phyloP scores from a whole-genome alignment of 1,139 yeast species.

The Yamadazyma mexicana region DNA sequence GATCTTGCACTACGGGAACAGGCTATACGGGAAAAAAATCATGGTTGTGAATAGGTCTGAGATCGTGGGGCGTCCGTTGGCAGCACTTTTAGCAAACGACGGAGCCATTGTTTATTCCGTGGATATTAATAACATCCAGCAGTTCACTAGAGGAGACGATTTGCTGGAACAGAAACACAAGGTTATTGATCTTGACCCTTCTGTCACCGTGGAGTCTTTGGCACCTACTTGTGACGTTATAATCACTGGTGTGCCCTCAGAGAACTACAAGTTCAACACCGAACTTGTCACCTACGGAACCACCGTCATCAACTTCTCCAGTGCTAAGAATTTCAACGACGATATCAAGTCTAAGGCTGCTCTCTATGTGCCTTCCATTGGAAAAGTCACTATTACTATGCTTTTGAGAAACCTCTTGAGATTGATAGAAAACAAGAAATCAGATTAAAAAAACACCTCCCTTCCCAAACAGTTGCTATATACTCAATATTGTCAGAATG shows the following conservation, averaged over 20 bases:
- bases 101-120: conserved; percentile 96
- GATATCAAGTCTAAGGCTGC: conserved; percentile 82
- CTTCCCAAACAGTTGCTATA: background rate
- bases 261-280: conserved; percentile 80
- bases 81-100: conserved; percentile 93
- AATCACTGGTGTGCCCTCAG: conserved; percentile 92
- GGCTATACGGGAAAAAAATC: conserved; percentile 88
- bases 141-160: conserved; percentile 93
- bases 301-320: conserved; percentile 84
- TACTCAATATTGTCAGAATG: background rate
- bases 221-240: conserved; percentile 83
- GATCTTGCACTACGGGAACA: conserved; percentile 81
- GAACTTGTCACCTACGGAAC: conserved; percentile 83
- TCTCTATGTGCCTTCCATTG: conserved; percentile 90
- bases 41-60: conserved; percentile 91
- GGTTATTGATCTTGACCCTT: conserved; percentile 64
- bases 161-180: conserved; percentile 79
- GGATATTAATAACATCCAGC: conserved; percentile 83
- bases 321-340: conserved; percentile 82
- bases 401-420: conserved; percentile 82
- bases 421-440: conserved; percentile 56
- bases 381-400: conserved; percentile 96
- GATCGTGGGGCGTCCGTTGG: conserved; percentile 95
- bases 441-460: background rate
- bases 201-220: conserved; percentile 55